phyloP scores from a whole-genome alignment of 2,329 filamentous ascomycete genomes.

The Neocatenulostroma microsporum region DNA sequence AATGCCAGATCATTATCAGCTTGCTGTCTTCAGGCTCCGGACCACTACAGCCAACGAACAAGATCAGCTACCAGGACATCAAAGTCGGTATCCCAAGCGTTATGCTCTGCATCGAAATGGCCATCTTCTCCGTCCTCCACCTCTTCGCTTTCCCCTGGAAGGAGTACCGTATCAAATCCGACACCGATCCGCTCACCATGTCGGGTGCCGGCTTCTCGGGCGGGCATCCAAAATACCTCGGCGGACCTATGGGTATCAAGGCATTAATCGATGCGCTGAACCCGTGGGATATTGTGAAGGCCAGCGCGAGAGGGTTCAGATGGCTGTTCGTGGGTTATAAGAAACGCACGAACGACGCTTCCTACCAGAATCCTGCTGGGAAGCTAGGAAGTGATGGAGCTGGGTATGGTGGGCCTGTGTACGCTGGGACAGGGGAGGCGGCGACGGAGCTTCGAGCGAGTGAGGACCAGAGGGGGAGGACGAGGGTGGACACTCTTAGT shows the following conservation, averaged over 20 bases:
- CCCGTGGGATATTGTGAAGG: conserved; percentile 75
- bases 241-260: conserved; percentile 56
- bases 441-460: conserved; percentile 19
- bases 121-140: conserved; percentile 68
- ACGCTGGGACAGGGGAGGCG: conserved; percentile 13
- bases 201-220: conserved; percentile 17
- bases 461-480: conserved; percentile 6
- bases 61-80: conserved; percentile 64
- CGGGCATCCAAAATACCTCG: conserved; percentile 42
- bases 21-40: conserved; percentile 56
- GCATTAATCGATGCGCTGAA: conserved; percentile 68
- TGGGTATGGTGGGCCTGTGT: conserved; percentile 16
- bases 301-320: conserved; percentile 65
- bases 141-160: conserved; percentile 74
- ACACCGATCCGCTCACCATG: conserved; percentile 22
- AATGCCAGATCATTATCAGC: conserved; percentile 48
- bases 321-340: conserved; percentile 74
- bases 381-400: conserved; percentile 14
- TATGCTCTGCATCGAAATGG: conserved; percentile 78
- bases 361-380: conserved; percentile 27
- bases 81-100: conserved; percentile 73
- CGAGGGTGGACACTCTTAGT: conserved; percentile 8
- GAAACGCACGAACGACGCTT: conserved; percentile 41
- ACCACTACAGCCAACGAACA: conserved; percentile 54
- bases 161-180: conserved; percentile 50